Percentiles rank a stretch among this genome's conserved stretches.
Evolutionary conservation across 2,329 filamentous ascomycete genomes (phyloP).

Genomic region (Periconia sp.): DNA sequence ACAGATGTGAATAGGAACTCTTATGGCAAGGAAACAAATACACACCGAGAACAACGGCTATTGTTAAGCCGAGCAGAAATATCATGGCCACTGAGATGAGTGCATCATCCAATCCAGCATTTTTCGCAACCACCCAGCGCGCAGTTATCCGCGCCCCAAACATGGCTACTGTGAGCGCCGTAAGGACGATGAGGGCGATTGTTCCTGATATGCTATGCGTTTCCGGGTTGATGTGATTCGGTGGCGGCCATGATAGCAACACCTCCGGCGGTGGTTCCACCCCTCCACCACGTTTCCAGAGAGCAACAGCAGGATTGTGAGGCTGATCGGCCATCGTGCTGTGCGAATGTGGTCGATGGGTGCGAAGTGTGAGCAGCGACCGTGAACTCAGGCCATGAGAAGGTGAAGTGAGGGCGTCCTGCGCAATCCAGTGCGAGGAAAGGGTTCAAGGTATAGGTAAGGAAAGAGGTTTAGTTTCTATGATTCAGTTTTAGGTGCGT

Average conservation of each 20-base stretch:
- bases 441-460: not conserved
- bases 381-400: not conserved
- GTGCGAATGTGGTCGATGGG: not conserved
- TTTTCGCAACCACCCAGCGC: conserved; percentile 48
- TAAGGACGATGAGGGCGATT: conserved; percentile 45
- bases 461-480: not conserved
- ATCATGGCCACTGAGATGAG: conserved; percentile 49
- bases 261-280: conserved; percentile 45
- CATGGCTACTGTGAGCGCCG: conserved; percentile 44
- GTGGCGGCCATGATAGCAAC: conserved; percentile 47
- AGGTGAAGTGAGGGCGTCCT: not conserved
- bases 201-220: conserved; percentile 48
- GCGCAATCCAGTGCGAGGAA: not conserved
- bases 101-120: conserved; percentile 51
- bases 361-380: not conserved
- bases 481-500: not conserved
- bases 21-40: not conserved
- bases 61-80: conserved; percentile 34
- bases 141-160: conserved; percentile 52
- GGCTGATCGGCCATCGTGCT: not conserved
- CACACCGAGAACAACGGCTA: conserved; percentile 31
- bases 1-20: conserved; percentile 9
- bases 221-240: conserved; percentile 52
- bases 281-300: conserved; percentile 24
- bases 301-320: conserved; percentile 4